phyloP scores from a whole-genome alignment of 768 basidiomycete species.

The Leccinum barrowsii region DNA sequence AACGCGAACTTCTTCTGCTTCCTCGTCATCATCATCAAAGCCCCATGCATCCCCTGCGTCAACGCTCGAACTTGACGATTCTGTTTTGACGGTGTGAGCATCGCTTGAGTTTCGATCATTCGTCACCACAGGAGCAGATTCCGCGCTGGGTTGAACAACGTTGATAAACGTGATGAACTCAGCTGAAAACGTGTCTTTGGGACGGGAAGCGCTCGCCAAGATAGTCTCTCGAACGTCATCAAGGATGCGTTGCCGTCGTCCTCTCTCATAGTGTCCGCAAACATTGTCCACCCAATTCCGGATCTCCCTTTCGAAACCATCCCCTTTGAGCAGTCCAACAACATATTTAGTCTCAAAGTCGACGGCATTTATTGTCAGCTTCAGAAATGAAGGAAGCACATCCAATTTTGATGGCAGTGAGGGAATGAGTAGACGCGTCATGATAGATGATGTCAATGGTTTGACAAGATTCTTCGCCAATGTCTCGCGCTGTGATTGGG shows the following conservation, averaged over 20 bases:
- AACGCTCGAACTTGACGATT: constrained; percentile 23
- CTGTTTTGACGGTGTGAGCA: constrained; percentile 26
- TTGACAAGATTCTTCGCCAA: constrained; percentile 61
- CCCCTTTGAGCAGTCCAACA: constrained; percentile 46
- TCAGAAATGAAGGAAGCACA: constrained; percentile 59
- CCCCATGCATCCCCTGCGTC: constrained; percentile 45
- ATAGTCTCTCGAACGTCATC: constrained; percentile 58
- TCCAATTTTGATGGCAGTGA: constrained; percentile 65
- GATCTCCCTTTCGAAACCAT: constrained; percentile 48
- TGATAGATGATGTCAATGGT: constrained; percentile 55
- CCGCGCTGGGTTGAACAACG: neutral
- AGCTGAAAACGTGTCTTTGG: constrained; percentile 27
- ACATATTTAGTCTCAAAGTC: constrained; percentile 61
- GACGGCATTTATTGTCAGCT: constrained; percentile 53
- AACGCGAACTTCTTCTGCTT: constrained; percentile 16
- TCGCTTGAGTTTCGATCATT: constrained; percentile 49
- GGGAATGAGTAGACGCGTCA: constrained; percentile 65
- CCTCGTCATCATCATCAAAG: constrained; percentile 46
- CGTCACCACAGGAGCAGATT: constrained; percentile 15
- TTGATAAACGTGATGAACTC: constrained; percentile 12
- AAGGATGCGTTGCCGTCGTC: constrained; percentile 63
- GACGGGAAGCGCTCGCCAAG: constrained; percentile 24
- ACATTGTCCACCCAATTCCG: constrained; percentile 67
- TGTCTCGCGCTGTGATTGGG: constrained; percentile 38
- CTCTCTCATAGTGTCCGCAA: constrained; percentile 73